Conservation (phyloP, 129 eudicot species). For the Lactuca saligna region DNA sequence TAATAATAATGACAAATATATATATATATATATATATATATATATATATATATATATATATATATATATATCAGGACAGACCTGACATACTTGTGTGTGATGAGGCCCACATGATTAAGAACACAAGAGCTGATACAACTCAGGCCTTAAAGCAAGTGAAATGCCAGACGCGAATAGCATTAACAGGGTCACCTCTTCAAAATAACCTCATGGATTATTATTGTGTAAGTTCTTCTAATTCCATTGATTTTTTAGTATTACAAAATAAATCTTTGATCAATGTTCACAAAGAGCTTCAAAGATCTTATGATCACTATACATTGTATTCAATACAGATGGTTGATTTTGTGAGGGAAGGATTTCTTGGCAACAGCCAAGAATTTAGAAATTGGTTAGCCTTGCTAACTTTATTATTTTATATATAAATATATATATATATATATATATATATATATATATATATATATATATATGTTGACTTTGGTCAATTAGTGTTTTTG, state of each 20-base stretch:
- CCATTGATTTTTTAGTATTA: slow-evolving; percentile 1
- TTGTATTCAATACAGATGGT: slow-evolving; percentile 68
- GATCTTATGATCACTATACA: slow-evolving; percentile 6
- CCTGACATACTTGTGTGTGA: slow-evolving; percentile 98
- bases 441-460: no score
- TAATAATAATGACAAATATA: neutral
- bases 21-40: no score
- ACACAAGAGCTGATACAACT: slow-evolving; percentile 86
- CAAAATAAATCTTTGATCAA: neutral
- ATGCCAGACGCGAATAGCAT: slow-evolving; percentile 92
- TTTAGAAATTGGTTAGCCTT: slow-evolving; percentile 79
- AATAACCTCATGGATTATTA: slow-evolving; percentile 97
- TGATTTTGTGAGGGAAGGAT: slow-evolving; percentile 98
- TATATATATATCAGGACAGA: slow-evolving; percentile 75
- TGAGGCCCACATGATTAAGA: slow-evolving; percentile 98
- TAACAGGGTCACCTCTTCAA: slow-evolving; percentile 99
- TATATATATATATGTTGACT: neutral
- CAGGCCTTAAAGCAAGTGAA: slow-evolving; percentile 86
- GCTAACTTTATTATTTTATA: neutral
- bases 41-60: no score
- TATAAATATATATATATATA: no score
- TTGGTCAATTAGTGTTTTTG: slow-evolving; percentile 13
- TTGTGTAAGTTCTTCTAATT: slow-evolving; percentile 56
- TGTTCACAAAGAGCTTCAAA: neutral
- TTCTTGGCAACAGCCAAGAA: slow-evolving; percentile 92